These are phyloP conservation scores for Penicillium sp. DNA, from an alignment of 2,329 filamentous ascomycete genomes.

Conservation along the genomic window DNA sequence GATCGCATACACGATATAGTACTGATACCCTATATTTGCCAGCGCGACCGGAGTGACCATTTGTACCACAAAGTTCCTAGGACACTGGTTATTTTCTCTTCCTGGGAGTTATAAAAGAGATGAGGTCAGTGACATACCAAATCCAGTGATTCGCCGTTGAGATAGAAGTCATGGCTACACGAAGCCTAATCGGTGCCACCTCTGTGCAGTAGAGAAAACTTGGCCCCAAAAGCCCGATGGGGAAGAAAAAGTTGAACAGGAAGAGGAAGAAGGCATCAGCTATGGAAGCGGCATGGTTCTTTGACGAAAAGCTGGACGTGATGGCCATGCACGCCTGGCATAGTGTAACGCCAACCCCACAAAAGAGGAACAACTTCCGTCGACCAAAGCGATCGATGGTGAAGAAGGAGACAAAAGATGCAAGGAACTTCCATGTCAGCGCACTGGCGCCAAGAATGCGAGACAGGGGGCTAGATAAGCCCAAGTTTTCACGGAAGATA, in stretches of 20 bases:
- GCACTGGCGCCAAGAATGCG: constrained; percentile 5
- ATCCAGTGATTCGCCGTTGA: constrained; percentile 6
- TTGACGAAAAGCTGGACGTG: constrained; percentile 1
- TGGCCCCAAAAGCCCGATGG: not conserved
- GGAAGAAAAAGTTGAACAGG: constrained; percentile 6
- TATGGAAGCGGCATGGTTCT: not conserved
- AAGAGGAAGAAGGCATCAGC: constrained; percentile 4
- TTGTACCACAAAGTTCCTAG: constrained; percentile 4
- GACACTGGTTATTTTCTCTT: not conserved
- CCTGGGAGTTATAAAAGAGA: no score
- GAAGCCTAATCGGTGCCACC: constrained; percentile 1
- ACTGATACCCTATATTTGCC: constrained; percentile 1
- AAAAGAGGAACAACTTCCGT: constrained; percentile 5
- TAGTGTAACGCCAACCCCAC: constrained; percentile 5
- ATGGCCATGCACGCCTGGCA: constrained; percentile 10
- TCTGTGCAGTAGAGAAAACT: constrained; percentile 5
- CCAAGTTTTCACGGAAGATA: constrained; percentile 9
- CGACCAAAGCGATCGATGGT: constrained; percentile 9
- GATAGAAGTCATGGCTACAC: constrained; percentile 1
- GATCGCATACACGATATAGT: constrained; percentile 13
- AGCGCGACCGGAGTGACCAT: constrained; percentile 7
- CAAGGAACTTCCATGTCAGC: constrained; percentile 10
- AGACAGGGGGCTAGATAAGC: not conserved
- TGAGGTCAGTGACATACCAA: not conserved
- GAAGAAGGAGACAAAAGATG: constrained; percentile 5